These are phyloP conservation scores for Cutaneotrichosporon sp. DNA, from an alignment of 1,284 basidiomycete species.

Conservation along the genomic window DNA sequence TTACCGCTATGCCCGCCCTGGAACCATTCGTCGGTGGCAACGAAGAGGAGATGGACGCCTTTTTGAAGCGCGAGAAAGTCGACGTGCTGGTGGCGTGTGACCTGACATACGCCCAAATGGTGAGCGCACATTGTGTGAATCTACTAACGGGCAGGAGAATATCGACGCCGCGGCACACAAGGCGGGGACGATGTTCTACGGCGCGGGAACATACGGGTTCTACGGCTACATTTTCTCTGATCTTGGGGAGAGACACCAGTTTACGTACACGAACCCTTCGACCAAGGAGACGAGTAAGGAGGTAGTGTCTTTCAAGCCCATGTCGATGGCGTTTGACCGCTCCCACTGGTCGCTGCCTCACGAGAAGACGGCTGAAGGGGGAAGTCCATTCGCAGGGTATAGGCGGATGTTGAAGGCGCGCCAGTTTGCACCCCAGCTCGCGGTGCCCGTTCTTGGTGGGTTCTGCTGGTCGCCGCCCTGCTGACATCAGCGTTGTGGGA, in stretches of 20 bases:
- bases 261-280: constrained; percentile 56
- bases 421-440: neutral
- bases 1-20: constrained; percentile 60
- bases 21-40: constrained; percentile 49
- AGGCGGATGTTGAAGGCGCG: constrained; percentile 58
- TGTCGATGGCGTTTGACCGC: constrained; percentile 60
- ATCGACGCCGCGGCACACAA: constrained; percentile 72
- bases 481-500: constrained; percentile 68
- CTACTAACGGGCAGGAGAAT: constrained; percentile 55
- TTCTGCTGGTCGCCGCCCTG: too few species aligned
- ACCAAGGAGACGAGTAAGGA: constrained; percentile 52
- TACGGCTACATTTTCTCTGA: constrained; percentile 93
- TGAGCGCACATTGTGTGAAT: constrained; percentile 50
- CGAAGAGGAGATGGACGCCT: constrained; percentile 55
- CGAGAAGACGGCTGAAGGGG: constrained; percentile 20
- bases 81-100: constrained; percentile 83
- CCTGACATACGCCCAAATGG: constrained; percentile 61
- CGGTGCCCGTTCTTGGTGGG: neutral
- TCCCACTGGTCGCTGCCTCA: constrained; percentile 26
- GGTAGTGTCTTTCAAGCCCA: constrained; percentile 60
- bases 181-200: constrained; percentile 73
- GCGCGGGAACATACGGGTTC: constrained; percentile 83
- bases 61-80: constrained; percentile 57
- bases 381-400: constrained; percentile 62
- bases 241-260: constrained; percentile 70